phyloP scores from a whole-genome alignment of 495 filamentous ascomycete species.

The Thermothielavioides terrestris region DNA sequence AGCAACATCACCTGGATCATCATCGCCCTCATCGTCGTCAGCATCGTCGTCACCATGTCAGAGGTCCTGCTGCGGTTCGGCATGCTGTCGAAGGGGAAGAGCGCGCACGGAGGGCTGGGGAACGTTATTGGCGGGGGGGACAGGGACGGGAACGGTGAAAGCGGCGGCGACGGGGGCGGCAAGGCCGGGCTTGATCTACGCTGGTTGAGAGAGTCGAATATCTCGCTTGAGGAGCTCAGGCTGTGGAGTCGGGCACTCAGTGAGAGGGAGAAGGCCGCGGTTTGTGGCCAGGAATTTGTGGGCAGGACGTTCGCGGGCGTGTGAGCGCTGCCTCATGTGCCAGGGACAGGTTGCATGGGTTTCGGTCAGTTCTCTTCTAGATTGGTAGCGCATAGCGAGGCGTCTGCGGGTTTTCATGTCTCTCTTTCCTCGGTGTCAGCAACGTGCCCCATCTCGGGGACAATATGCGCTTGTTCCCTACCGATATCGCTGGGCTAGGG shows the following conservation, averaged over 20 bases:
- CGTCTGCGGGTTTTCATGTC: not conserved
- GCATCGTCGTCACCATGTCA: constrained; percentile 79
- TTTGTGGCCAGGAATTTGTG: constrained; percentile 39
- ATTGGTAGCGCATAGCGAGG: constrained; percentile 4
- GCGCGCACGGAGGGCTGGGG: not conserved
- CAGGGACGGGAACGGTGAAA: not conserved
- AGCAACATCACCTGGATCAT: constrained; percentile 95
- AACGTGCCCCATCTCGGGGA: no score
- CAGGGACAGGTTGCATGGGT: not conserved
- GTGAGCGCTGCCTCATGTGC: no score
- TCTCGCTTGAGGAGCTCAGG: constrained; percentile 34
- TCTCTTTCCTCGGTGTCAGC: not conserved
- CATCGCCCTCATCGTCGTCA: constrained; percentile 84
- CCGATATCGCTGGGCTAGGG: no score
- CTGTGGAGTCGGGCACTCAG: constrained; percentile 29
- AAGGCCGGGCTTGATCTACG: constrained; percentile 12
- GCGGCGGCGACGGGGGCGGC: constrained; percentile 4
- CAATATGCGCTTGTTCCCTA: no score
- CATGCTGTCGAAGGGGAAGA: constrained; percentile 50
- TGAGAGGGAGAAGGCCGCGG: constrained; percentile 32
- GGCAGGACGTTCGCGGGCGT: constrained; percentile 34
- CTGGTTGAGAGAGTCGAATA: constrained; percentile 23
- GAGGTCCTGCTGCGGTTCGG: constrained; percentile 85
- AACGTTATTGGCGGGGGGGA: constrained; percentile 7
- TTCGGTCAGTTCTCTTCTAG: not conserved